These are phyloP conservation scores for Botrytis medusae DNA, from an alignment of 2,329 filamentous ascomycete genomes.

Conservation along the genomic window DNA sequence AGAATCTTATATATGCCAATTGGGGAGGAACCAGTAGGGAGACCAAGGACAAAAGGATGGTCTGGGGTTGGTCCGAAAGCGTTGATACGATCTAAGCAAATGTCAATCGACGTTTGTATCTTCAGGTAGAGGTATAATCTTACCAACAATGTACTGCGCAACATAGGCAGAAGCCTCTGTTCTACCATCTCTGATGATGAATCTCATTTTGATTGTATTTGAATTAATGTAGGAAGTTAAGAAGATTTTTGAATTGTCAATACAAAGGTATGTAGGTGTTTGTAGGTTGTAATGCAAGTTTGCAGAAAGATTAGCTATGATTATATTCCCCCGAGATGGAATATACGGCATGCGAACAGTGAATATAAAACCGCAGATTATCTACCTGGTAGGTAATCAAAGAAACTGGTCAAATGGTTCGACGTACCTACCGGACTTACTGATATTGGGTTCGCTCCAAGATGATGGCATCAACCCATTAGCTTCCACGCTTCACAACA, in stretches of 20 bases:
- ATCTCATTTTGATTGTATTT: conserved; percentile 58
- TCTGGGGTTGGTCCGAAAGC: conserved; percentile 69
- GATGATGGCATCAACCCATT: conserved; percentile 3
- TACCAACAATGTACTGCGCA: conserved; percentile 76
- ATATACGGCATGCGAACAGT: conserved; percentile 5
- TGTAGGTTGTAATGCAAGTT: conserved; percentile 4
- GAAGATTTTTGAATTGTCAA: not conserved
- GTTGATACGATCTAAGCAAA: conserved; percentile 66
- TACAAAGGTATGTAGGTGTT: not conserved
- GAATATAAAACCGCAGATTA: conserved; percentile 12
- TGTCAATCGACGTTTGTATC: not conserved
- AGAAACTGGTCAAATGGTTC: conserved; percentile 22
- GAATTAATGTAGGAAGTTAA: not conserved
- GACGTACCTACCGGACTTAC: not conserved
- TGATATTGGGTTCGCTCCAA: not conserved
- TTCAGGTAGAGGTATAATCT: conserved; percentile 29
- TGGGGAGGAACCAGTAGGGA: conserved; percentile 81
- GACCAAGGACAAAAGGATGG: conserved; percentile 77
- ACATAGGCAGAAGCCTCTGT: conserved; percentile 70
- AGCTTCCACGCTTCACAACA: not conserved
- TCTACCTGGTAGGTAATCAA: conserved; percentile 1
- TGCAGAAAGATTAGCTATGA: not conserved
- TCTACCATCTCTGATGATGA: conserved; percentile 77
- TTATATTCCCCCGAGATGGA: not conserved
- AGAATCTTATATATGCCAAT: conserved; percentile 75